Evolutionary conservation across 73 alveolate genomes (phyloP), one percentile per base, ranked within the genome.

Genomic region (Uronychia binucleata): DNA sequence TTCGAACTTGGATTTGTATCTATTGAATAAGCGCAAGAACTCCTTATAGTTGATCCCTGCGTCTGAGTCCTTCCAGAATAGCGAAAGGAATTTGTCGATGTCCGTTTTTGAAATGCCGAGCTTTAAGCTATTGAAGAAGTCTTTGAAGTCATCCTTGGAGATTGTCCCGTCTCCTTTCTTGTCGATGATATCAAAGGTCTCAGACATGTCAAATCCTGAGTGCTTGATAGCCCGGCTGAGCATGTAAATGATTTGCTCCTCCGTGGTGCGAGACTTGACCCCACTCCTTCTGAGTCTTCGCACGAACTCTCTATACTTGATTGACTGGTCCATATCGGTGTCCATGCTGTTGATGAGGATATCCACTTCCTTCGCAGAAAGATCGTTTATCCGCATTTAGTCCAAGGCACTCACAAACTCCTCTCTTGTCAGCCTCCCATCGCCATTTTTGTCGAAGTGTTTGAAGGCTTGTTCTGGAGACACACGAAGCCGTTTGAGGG

Each of bases 401-500:
- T 80, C 89, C 77, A 92, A 46, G 26, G 94, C 93, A n/a, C 58
- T 27, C 1, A 79, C 33, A 82, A 92, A 92, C 82, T 92, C 95
- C 32, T 86, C 88, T 14, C 77, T n/a, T 30, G 81, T 80, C 58
- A 92, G 77, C 30, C 31, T 79, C 8, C 97, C 97, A 60, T 89
- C 87, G 25, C 83, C 80, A 78, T 90, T 88, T 60, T 81, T 86
- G 77, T 92, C 97, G 85, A 92, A 89, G 0, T 74, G 78, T 26
- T 77, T 90, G 77, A 92, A 92, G 32, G 93, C 94, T 60, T 91
- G 80, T 77, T 81, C 74, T 0, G 95, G 92, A 28, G 93, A 83
- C 33, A 89, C 91, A 33, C 83, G 60, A 46, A 33, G 31, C 26
- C 85, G 1, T 84, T 92, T 89, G 46, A 92, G 90, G 13, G 58